phyloP scores from a whole-genome alignment of 2,329 filamentous ascomycete genomes.

The Venturia carpophila region DNA sequence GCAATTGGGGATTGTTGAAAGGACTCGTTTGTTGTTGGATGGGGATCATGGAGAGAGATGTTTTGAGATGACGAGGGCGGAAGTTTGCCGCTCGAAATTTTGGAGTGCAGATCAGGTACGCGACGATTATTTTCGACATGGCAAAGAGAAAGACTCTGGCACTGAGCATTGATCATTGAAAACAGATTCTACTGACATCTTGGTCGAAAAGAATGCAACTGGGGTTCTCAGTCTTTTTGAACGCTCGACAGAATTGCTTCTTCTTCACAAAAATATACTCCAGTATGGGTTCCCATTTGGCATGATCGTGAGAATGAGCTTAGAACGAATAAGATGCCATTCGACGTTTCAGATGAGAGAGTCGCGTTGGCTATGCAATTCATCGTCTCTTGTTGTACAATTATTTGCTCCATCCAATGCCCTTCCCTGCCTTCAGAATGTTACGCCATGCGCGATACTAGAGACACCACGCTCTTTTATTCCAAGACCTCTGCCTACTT shows the following conservation, averaged over 20 bases:
- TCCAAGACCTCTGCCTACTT: not conserved
- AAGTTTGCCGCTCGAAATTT: slow-evolving; percentile 9
- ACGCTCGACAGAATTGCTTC: too few species aligned
- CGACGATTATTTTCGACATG: not conserved
- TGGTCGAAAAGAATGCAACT: not conserved
- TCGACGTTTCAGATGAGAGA: not conserved
- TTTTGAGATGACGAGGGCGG: slow-evolving; percentile 14
- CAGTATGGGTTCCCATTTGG: too few species aligned
- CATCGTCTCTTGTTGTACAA: not conserved
- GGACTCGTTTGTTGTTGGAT: not conserved
- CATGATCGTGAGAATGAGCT: too few species aligned
- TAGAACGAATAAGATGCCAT: too few species aligned
- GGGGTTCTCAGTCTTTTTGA: too few species aligned
- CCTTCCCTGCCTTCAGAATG: not conserved
- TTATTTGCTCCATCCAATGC: not conserved
- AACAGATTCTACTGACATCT: not conserved
- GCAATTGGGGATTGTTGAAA: not conserved
- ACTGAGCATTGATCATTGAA: too few species aligned
- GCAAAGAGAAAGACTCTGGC: not conserved
- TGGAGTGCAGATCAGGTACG: not conserved
- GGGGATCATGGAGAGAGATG: not conserved
- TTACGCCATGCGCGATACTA: not conserved
- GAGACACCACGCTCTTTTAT: not conserved
- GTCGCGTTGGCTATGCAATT: not conserved
- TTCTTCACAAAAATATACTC: too few species aligned